Evolutionary conservation across 164 flowering plant genomes (phyloP), one percentile per base, ranked within the genome.

Genomic region (Cinnamomum chago): DNA sequence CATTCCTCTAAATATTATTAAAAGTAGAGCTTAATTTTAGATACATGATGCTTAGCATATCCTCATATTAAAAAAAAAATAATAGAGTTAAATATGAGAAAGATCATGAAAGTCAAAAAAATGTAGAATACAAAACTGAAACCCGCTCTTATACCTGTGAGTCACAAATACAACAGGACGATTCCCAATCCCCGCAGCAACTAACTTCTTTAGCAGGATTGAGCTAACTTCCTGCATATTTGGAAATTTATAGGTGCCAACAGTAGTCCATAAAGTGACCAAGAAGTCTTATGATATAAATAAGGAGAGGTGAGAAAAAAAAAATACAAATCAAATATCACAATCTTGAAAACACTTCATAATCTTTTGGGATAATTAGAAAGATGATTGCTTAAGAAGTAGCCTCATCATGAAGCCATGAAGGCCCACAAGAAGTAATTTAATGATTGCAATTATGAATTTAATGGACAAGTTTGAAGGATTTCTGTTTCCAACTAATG

Each of bases 131-230:
- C 9, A 33, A 28, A 47, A 24, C 24, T 62, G 23, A 70, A 64
- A 35, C 22, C 4, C 15, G 3, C 35, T 65, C 2, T 77, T 79
- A 27, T 23, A 87, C 99, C 99, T 95, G 84, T 96, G 98, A 64
- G 99, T 90, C 72, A 96, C 92, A 81, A 96, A 96, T 20, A 96
- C 93, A 72, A 94, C 93, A 62, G 99, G 99, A 22, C 97, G 91
- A 76, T 84, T 80, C 73, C 99, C 99, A 84, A 94, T 94, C 73
- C 97, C 98, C 24, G 98, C 99, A 81, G 91, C 88, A 76, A 88
- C 84, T 80, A 96, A 92, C 90, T 94, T 91, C 77, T 87, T 89
- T 62, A 96, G 81, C 55, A 96, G 81, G 92, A 89, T 88, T 67
- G 94, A 87, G 81, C 99, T 94, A 69, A 96, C 97, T 87, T 92